Base-by-base conservation (phyloP, 768 basidiomycete species). In the Cystofilobasidium macerans region DNA sequence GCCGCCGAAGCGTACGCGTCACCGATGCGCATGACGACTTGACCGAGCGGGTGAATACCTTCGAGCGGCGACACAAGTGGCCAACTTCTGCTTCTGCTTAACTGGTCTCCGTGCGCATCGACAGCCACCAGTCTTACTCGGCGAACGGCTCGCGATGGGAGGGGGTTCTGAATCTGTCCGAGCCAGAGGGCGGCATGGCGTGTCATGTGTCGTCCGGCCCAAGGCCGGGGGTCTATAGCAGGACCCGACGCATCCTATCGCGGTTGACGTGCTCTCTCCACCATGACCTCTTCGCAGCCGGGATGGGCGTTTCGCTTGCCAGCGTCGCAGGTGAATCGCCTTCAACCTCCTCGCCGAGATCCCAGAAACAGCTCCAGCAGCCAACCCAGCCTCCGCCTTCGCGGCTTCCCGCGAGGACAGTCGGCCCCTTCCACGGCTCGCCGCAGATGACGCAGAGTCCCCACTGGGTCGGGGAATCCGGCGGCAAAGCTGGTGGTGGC, bases 401-500 rank as follows among this genome's bases (percentile, higher is more conserved):
- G 9, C 9, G 8, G 7, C 28, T 30, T 11, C 51, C 51, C 2
- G 30, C 51, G 30, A 54, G 51, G 18, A 54, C 51, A 11, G 51
- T 54, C 26, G 51, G 51, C 26, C 51, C 51, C 28, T 32, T 6
- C 51, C 51, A 54, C 28, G 7, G 7, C 28, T n/a, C 28, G 8
- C 51, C 51, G 30, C 51, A 54, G 7, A 54, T 30, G 28, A 32
- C 51, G 51, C 51, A 54, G 13, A 7, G 3, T 3, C 51, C 51
- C 51, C 51, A 54, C 51, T 32, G 2, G 7, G 9, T 32, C 28
- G 16, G 28, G 2, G 9, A 3, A 2, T 16, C 51, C 2, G 51
- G 51, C 13, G 51, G 51, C 30, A 14, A 7, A 26, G 51, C 14
- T 30, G 26, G 28, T 32, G 69, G 71, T 22, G 70, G 63, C 14